Evolutionary conservation across 2,329 filamentous ascomycete genomes (phyloP), one percentile per base, ranked within the genome.

Genomic region (Pseudonectria foliicola): DNA sequence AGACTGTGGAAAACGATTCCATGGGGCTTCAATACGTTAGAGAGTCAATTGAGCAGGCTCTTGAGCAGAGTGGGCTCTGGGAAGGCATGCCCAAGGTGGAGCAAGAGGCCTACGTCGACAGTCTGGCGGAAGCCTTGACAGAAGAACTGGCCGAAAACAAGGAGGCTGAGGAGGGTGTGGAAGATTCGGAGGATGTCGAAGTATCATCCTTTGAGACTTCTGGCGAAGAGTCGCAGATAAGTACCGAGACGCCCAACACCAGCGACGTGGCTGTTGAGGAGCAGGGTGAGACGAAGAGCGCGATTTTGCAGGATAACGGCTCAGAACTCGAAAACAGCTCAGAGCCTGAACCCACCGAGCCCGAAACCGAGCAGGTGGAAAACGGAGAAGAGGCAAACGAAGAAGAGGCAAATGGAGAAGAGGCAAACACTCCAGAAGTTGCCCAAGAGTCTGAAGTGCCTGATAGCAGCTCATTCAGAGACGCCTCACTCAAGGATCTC

Each of bases 1-100:
- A 75, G 34, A 68, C 71, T 3, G 70, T 79, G 34, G 70, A 77
- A 42, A 69, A 74, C 42, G 75, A 79, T 33, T 70, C 73, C 29
- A 56, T 67, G 10, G 74, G 73, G 16, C 53, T 73, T 21, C 62
- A 63, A 6, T 63, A 64, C 7, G 68, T 77, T 12, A 63, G 70
- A 29, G 71, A 75, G 38, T 69, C 70, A 5, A 69, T 78, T 15
- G 64, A 72, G 39, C 64, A 73, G 28, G 73, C 74, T 2, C 60
- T 78, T 2, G 64, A 71, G 38, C 66, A 73, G 49, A 74, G 70
- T 38, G 71, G 71, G 3, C 61, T 77, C 6, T 57, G 77, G 12
- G 58, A 57, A 13, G 63, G 60, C 11, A 66, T 62, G 33, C 64
- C 66, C 0, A 56, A 63, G 4, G 57, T 63, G 10, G 70, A 77